Conservation (phyloP, 208 protist species). For the Trypanosoma caninum region DNA sequence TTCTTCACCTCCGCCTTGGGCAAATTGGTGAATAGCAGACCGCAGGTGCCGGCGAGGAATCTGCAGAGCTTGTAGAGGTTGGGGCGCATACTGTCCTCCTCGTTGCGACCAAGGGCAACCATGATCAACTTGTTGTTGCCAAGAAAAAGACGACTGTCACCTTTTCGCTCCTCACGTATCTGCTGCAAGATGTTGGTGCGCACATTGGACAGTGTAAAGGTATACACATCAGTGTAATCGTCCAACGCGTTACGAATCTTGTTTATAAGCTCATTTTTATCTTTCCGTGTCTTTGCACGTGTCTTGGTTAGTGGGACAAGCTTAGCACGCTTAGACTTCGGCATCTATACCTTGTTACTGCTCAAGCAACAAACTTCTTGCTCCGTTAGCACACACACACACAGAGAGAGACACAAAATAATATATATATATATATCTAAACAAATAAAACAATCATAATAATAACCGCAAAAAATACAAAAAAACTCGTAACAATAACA, state of each 20-base stretch:
- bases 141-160: conserved; percentile 88
- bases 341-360: conserved; percentile 55
- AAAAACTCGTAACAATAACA: background rate
- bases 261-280: conserved; percentile 91
- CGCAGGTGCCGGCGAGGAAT: conserved; percentile 84
- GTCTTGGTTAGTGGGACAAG: conserved; percentile 88
- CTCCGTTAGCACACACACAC: no score
- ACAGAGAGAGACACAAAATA: no score
- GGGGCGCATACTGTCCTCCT: conserved; percentile 63
- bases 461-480: no score
- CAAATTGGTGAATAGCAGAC: conserved; percentile 92
- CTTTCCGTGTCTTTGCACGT: conserved; percentile 81
- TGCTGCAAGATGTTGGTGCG: conserved; percentile 90
- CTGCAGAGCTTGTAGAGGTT: conserved; percentile 90
- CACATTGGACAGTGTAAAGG: conserved; percentile 81
- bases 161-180: conserved; percentile 82
- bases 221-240: conserved; percentile 83
- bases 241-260: conserved; percentile 85
- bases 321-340: conserved; percentile 85
- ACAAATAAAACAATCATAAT: no score
- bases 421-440: no score
- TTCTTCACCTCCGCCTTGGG: conserved; percentile 87
- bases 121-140: conserved; percentile 95
- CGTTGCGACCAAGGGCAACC: conserved; percentile 85
- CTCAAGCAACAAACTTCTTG: no score